A percentile compares a stretch with the other conserved stretches of the same genome.
Evolutionary conservation across 306 rosid species (phyloP).

Genomic region (Alnus rubra): DNA sequence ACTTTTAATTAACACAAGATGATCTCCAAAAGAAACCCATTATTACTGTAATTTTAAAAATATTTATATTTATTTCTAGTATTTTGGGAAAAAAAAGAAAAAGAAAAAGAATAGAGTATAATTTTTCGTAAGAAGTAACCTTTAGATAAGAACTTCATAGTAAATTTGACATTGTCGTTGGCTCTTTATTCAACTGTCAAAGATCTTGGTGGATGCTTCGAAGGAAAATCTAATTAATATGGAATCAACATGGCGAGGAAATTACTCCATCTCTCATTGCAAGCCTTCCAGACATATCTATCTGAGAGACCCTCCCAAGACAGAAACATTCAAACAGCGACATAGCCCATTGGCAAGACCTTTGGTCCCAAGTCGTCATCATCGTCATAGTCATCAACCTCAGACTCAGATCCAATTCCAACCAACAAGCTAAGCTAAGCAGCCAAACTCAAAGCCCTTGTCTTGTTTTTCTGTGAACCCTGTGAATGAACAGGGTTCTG

Average conservation of each 20-base stretch:
- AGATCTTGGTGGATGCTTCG: not conserved
- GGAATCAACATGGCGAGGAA: not conserved
- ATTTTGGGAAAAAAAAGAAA: no score
- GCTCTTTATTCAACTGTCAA: conserved; percentile 13
- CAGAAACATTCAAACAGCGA: not conserved
- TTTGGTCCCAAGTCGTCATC: conserved; percentile 44
- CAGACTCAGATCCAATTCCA: conserved; percentile 40
- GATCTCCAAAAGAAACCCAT: no score
- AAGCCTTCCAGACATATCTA: conserved; percentile 8
- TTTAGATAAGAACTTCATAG: not conserved
- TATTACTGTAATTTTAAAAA: no score
- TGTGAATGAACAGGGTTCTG: conserved; percentile 1
- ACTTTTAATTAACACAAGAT: no score
- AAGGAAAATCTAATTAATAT: not conserved
- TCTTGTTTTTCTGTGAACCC: not conserved
- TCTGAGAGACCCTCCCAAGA: not conserved
- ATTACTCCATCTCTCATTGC: no score
- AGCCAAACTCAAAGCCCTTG: conserved; percentile 1
- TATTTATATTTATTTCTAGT: no score
- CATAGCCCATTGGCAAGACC: not conserved
- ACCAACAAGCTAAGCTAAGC: conserved; percentile 7
- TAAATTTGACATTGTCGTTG: not conserved
- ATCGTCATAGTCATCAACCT: conserved; percentile 15
- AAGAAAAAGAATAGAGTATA: no score
- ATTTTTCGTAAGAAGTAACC: no score